These are phyloP conservation scores for Trametes polyzona DNA, from an alignment of 1,284 basidiomycete species.

Conservation along the genomic window DNA sequence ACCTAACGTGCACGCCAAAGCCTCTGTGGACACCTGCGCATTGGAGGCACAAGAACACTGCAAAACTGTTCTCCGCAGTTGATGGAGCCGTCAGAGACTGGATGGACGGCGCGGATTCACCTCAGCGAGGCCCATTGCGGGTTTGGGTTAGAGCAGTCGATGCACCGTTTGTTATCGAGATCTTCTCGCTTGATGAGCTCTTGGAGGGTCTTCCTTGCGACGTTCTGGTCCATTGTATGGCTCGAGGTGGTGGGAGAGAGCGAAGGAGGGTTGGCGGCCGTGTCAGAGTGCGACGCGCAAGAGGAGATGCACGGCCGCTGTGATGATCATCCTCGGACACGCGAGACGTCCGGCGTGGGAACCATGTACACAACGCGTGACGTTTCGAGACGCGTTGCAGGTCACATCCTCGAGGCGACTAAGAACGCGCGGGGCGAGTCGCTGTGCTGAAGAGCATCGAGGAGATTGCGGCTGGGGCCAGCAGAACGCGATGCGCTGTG, in stretches of 20 bases:
- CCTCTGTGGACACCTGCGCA: conserved; percentile 91
- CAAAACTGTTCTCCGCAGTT: conserved; percentile 56
- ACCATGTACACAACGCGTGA: conserved; percentile 19
- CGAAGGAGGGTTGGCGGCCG: background rate
- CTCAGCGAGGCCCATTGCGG: conserved; percentile 91
- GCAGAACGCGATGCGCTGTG: too few relatives aligned
- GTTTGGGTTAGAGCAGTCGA: conserved; percentile 84
- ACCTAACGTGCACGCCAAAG: conserved; percentile 88
- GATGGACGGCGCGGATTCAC: conserved; percentile 39
- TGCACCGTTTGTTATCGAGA: conserved; percentile 76
- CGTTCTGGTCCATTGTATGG: conserved; percentile 62
- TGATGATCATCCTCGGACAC: conserved; percentile 19
- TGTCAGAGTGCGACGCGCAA: conserved; percentile 5
- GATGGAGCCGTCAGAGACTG: conserved; percentile 23
- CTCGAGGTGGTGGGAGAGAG: conserved; percentile 4
- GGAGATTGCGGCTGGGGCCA: too few relatives aligned
- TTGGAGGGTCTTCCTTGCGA: conserved; percentile 71
- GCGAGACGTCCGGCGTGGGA: conserved; percentile 18
- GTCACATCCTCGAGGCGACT: conserved; percentile 3
- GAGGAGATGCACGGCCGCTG: conserved; percentile 14
- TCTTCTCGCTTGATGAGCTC: conserved; percentile 76
- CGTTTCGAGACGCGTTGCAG: conserved; percentile 1
- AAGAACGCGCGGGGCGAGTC: background rate
- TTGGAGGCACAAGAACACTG: conserved; percentile 88
- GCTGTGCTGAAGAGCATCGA: background rate